Conservation (phyloP, 331 rosid species). For the Acacia concinna region DNA sequence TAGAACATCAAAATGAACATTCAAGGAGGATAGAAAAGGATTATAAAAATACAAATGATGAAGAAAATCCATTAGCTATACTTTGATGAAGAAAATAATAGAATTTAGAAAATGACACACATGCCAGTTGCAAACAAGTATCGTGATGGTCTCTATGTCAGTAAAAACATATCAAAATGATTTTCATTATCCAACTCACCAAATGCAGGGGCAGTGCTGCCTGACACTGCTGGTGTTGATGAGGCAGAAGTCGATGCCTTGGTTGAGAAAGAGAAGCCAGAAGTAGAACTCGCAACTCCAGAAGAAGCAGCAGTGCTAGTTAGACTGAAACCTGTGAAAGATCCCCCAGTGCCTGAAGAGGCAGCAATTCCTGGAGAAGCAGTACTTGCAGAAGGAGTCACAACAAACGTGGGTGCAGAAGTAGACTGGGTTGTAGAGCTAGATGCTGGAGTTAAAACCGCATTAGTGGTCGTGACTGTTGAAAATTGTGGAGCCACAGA, state of each 20-base stretch:
- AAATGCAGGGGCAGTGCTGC: slow-evolving; percentile 41
- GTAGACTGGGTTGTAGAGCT: slow-evolving; percentile 41
- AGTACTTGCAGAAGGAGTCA: slow-evolving; percentile 39
- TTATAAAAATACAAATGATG: not conserved
- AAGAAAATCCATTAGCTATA: not conserved
- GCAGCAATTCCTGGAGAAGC: slow-evolving; percentile 14
- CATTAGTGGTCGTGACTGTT: slow-evolving; percentile 56
- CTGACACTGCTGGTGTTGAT: slow-evolving; percentile 51
- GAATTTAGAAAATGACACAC: not conserved
- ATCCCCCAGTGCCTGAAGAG: slow-evolving; percentile 39
- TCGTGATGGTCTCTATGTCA: not conserved
- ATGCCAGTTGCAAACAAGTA: not conserved
- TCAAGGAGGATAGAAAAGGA: not conserved
- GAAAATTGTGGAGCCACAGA: slow-evolving; percentile 59
- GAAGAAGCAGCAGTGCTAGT: slow-evolving; percentile 48
- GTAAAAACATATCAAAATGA: not conserved
- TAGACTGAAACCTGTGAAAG: slow-evolving; percentile 54
- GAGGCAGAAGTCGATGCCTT: slow-evolving; percentile 44
- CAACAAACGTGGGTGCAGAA: slow-evolving; percentile 50
- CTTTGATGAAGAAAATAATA: not conserved
- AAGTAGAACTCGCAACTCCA: slow-evolving; percentile 38
- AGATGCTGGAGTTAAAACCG: slow-evolving; percentile 51
- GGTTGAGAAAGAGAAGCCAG: slow-evolving; percentile 46
- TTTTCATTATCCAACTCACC: slow-evolving; percentile 43
- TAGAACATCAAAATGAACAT: not conserved